A percentile compares a stretch with the other conserved stretches of the same genome.
These are phyloP conservation scores for Fusarium agapanthi DNA, from an alignment of 2,329 filamentous ascomycete species.

Conservation along the genomic window DNA sequence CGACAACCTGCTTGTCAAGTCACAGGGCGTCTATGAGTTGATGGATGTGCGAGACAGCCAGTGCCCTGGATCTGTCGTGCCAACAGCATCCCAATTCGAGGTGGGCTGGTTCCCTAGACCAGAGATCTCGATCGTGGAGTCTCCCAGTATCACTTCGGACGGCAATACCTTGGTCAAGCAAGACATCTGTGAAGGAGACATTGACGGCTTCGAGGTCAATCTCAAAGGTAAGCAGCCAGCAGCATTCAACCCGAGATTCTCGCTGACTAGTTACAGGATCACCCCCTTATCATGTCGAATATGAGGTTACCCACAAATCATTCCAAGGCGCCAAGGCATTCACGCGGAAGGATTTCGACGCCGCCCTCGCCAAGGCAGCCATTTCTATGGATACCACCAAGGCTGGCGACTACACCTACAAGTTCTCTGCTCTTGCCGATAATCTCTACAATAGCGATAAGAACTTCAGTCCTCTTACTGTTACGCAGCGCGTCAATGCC, in stretches of 20 bases:
- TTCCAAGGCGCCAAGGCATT: slow-evolving; percentile 71
- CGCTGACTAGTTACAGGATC: slow-evolving; percentile 62
- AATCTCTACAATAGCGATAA: slow-evolving; percentile 82
- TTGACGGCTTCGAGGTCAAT: slow-evolving; percentile 85
- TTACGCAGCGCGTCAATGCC: slow-evolving; percentile 86
- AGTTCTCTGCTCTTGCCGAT: slow-evolving; percentile 84
- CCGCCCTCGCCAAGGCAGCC: slow-evolving; percentile 77
- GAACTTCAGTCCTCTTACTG: slow-evolving; percentile 70
- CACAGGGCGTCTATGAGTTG: slow-evolving; percentile 82
- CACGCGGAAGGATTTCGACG: slow-evolving; percentile 77
- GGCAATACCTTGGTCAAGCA: slow-evolving; percentile 72
- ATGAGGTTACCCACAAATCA: slow-evolving; percentile 79
- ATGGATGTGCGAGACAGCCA: slow-evolving; percentile 78
- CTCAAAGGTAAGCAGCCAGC: slow-evolving; percentile 70
- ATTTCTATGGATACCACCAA: slow-evolving; percentile 87
- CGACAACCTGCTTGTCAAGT: slow-evolving; percentile 71
- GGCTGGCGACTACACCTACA: slow-evolving; percentile 86
- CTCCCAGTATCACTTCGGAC: slow-evolving; percentile 64
- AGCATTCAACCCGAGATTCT: neutral
- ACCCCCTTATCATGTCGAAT: slow-evolving; percentile 84
- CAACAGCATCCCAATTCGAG: slow-evolving; percentile 76
- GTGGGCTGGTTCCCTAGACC: slow-evolving; percentile 89
- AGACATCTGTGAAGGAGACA: slow-evolving; percentile 92
- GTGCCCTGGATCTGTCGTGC: slow-evolving; percentile 84
- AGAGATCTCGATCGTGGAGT: slow-evolving; percentile 71